Percentiles rank a stretch among this genome's conserved stretches.
These are phyloP conservation scores for Alternaria rosae DNA, from an alignment of 2,329 filamentous ascomycete species.

Conservation along the genomic window DNA sequence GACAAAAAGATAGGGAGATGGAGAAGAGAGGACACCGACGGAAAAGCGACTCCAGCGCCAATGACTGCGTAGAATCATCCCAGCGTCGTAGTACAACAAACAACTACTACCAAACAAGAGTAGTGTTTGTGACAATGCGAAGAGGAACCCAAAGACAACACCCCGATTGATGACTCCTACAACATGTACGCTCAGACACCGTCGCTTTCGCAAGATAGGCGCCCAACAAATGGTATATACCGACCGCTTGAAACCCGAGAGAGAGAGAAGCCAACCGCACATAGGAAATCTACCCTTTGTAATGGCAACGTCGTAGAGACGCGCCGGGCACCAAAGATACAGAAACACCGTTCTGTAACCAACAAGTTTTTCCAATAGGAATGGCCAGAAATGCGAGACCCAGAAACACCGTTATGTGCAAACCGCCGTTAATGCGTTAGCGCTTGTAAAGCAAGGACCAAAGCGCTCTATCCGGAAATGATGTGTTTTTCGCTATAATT, in stretches of 20 bases:
- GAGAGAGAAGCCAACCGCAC: constrained; percentile 41
- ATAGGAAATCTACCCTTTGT: constrained; percentile 53
- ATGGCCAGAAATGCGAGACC: constrained; percentile 46
- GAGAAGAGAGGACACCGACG: constrained; percentile 17
- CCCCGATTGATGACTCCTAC: constrained; percentile 26
- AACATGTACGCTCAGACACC: constrained; percentile 44
- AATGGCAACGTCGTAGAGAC: constrained; percentile 27
- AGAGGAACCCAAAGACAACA: constrained; percentile 28
- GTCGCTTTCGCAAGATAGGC: constrained; percentile 48
- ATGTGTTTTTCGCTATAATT: constrained; percentile 45
- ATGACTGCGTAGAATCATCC: constrained; percentile 49
- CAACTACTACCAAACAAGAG: not conserved
- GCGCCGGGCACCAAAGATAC: constrained; percentile 44
- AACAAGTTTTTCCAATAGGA: constrained; percentile 44
- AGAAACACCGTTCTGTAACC: constrained; percentile 47
- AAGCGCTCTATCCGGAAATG: constrained; percentile 49
- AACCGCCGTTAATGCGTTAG: constrained; percentile 51
- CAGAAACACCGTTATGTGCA: constrained; percentile 50
- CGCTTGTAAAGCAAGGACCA: constrained; percentile 46
- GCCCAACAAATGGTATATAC: constrained; percentile 52
- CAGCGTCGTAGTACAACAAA: constrained; percentile 41
- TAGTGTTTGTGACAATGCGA: constrained; percentile 39
- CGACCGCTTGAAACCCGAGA: constrained; percentile 41
- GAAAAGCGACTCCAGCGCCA: constrained; percentile 33
- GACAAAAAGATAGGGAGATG: not conserved